Evolutionary conservation across 805 yeast genomes (phyloP), one percentile per base, ranked within the genome.

Genomic region (Saccharomycopsis selenospora): DNA sequence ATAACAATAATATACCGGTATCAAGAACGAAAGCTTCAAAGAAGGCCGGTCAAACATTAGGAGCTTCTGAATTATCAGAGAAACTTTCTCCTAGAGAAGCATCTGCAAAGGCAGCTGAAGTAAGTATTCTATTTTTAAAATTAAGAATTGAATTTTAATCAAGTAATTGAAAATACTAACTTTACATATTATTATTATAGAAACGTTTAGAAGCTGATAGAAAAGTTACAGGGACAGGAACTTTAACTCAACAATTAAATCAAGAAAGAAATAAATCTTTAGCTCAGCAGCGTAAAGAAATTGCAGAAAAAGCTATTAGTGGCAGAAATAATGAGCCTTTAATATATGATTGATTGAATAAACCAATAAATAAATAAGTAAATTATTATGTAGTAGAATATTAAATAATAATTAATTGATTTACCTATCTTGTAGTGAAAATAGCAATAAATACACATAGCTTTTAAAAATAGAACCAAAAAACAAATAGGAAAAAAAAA

Each of bases 31-130:
- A 7, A 27, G 29, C 29, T 27, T 27, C 29, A 7, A 45, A 25
- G 24, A 27, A n/a, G 27, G 29, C 6, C 10, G 42, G 28, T 6
- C 10, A 41, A 5, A 36, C 6, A 3, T 11, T 23, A 20, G 26
- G 13, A 4, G 18, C n/a, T 40, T 6, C 6, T 22, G 17, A 6
- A 8, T 20, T n/a, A 41, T 23, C 43, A 17, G 36, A 17, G 24
- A 17, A 23, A 23, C 18, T 25, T 8, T 41, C 42, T 25, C 48
- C 55, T 10, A 41, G 38, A 29, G 46, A 30, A 26, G 55, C 55
- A 4, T 49, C 55, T 2, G 55, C 55, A 7, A 46, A 41, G 36
- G 55, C 55, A 17, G 55, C 55, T 5, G 51, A 51, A 45, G 51
- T 43, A 22, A 28, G 53, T 43, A 18, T 10, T 6, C 8, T 42